These are phyloP conservation scores for Dipodascus geniculatus DNA, from an alignment of 805 yeast genomes.

Conservation along the genomic window DNA sequence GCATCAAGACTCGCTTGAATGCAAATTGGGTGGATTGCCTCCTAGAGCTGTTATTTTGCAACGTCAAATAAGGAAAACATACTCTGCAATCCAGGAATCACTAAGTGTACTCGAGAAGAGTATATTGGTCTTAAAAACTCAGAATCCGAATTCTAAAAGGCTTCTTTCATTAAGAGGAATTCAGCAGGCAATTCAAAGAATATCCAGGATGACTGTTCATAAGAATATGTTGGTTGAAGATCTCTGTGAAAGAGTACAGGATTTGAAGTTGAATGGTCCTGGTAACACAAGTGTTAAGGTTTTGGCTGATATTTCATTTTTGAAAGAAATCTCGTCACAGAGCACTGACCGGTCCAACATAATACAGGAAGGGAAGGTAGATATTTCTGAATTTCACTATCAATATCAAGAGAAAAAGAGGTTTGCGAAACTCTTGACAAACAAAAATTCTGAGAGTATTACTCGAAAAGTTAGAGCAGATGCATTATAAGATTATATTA, in stretches of 20 bases:
- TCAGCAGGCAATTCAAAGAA: background rate
- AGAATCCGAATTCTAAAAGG: background rate
- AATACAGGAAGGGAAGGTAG: background rate
- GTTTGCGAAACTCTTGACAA: background rate
- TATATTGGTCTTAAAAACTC: background rate
- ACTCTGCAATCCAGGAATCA: background rate
- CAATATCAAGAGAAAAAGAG: background rate
- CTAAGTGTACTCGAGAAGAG: background rate
- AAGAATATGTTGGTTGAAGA: background rate
- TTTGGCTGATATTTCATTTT: background rate
- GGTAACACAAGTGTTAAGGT: background rate
- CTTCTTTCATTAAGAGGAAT: background rate
- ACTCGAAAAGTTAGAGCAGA: background rate
- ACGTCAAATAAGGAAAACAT: background rate
- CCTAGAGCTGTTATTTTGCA: background rate
- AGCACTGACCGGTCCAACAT: background rate
- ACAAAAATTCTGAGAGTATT: background rate
- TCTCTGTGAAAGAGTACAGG: background rate
- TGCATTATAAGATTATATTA: too few species aligned
- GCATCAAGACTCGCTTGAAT: background rate
- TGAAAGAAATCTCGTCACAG: background rate
- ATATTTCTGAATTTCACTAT: background rate
- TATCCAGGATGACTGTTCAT: background rate
- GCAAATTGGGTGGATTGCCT: background rate
- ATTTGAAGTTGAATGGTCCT: background rate